Percentiles rank a stretch among this genome's conserved stretches.
These are phyloP conservation scores for Heritiera fomes DNA, from an alignment of 345 rosid species.

Conservation along the genomic window DNA sequence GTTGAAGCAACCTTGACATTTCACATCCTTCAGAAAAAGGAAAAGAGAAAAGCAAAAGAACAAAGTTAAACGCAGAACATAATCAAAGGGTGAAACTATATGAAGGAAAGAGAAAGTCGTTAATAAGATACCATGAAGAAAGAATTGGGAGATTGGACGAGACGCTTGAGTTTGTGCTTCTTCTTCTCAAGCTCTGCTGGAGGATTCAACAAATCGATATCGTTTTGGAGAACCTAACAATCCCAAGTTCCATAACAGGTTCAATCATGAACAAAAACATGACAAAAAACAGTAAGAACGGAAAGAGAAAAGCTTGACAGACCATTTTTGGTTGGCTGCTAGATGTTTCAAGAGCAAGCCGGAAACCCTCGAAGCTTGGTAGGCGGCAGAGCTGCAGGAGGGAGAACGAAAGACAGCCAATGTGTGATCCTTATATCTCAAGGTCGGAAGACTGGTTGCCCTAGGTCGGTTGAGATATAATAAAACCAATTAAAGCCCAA, in stretches of 20 bases:
- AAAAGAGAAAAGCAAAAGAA: background rate
- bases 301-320: background rate
- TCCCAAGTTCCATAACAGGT: background rate
- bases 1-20: conserved; percentile 24
- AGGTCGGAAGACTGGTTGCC: background rate
- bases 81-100: background rate
- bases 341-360: background rate
- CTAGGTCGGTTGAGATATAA: background rate
- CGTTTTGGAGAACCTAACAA: conserved; percentile 18
- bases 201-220: conserved; percentile 22
- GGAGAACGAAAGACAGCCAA: background rate
- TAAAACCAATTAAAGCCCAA: background rate
- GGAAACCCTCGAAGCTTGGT: background rate
- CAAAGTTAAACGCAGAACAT: background rate
- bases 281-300: background rate
- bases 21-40: conserved; percentile 8
- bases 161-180: conserved; percentile 27
- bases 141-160: conserved; percentile 21
- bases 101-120: background rate
- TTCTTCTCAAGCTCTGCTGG: conserved; percentile 23
- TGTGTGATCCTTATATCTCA: background rate
- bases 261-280: background rate
- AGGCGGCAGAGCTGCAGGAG: background rate
- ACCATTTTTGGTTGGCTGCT: conserved; percentile 11
- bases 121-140: conserved; percentile 17